Evolutionary conservation across 495 filamentous ascomycete species (phyloP), one percentile per base, ranked within the genome.

Genomic region (Penicillium malachiteum): DNA sequence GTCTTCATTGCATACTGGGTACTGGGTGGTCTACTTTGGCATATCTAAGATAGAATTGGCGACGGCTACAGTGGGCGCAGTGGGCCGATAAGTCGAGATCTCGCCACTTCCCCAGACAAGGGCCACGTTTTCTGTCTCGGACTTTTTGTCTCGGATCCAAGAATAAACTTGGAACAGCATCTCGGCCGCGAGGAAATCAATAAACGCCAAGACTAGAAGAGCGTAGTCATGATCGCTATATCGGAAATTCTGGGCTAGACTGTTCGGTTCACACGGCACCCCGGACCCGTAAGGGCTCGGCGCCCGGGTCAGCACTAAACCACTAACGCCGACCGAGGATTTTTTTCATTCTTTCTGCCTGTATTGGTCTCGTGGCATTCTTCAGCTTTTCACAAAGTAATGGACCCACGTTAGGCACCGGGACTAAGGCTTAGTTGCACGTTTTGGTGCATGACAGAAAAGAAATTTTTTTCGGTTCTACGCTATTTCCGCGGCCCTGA

Each of bases 181-280:
- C 44, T 35, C 51, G 40, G 30, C 43, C 31, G 42, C 31, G 35
- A 32, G 12, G 50, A 50, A 26, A 26, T 26, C 21, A 26, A 26
- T 4, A 34, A 45, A 47, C 45, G 46, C 38, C 53, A 55, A 43
- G 53, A 33, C 12, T 26, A 11, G n/a, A 26, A 2, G 48, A 21
- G 16, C 26, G 14, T 21, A 50, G 48, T 35, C 17, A 11, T 50
- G 34, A 30, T 30, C 42, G 42, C 42, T 44, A n/a, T 7, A 44
- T 30, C 18, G 30, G 33, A 31, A 40, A 50, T 30, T 50, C 48
- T 50, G 48, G 54, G 34, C 60, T 40, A 59, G 60, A 63, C 56
- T 59, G 44, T 50, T 63, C 60, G 60, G 60, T 50, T 53, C 33
- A 46, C 31, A 59, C 54, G 57, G 60, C 53, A 54, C 57, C 58